Evolutionary conservation across 495 filamentous ascomycete genomes (phyloP), one percentile per base, ranked within the genome.

Genomic region (Polyplosphaeria fusca): DNA sequence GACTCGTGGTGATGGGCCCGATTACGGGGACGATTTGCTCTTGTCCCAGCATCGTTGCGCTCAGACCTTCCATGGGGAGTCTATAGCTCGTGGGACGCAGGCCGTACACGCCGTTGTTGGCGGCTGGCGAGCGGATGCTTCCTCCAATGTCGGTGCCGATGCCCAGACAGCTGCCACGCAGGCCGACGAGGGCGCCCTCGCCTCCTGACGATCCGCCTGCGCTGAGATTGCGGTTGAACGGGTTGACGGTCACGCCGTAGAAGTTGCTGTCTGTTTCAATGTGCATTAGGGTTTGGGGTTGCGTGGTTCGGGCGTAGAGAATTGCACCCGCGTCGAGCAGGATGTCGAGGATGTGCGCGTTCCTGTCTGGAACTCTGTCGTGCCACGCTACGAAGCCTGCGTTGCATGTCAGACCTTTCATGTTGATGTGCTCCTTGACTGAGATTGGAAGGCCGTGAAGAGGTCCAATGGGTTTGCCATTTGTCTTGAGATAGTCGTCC

Each of bases 361-460:
- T 76, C 9, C 74, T 67, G 0, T 67, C 47, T 0, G 68, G 66
- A 0, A 71, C 61, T 11, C 55, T 63, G 25, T 72, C 76, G 16
- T 76, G 70, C 74, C 75, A 81, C 5, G 64, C 27, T 2, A 78
- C 68, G 57, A 73, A 82, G 11, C 74, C 77, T 0, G 68, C 75
- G 60, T 80, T 78, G 3, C 69, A 27, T 47, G 74, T 74, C 5
- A 80, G 68, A 2, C 76, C 82, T 60, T 82, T 73, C 23, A 89
- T 77, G 24, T 74, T 74, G 48, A 86, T 74, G 50, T 82, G 75
- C 65, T 88, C 85, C 67, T 89, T 89, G 9, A 87, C 75, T 20
- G 78, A 82, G 22, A 88, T 81, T 0, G 85, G 85, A 5, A 89
- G 55, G 16, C 86, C 86, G 54, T 89, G 85, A 0, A 89, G 70